These are phyloP conservation scores for Colletotrichum ledebouriae DNA, from an alignment of 2,329 filamentous ascomycete species.

Conservation along the genomic window DNA sequence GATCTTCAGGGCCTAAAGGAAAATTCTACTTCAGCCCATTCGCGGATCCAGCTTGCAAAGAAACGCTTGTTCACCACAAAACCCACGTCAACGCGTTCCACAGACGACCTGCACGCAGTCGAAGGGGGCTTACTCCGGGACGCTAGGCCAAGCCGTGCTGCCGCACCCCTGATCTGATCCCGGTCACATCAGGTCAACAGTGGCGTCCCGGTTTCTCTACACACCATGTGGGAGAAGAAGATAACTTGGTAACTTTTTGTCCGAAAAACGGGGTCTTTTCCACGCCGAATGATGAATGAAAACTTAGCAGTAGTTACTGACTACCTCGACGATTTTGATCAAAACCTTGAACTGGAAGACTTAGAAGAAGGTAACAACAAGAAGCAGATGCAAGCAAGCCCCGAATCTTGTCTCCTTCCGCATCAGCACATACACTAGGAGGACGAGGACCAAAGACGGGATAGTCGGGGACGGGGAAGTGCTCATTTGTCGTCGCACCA, in stretches of 20 bases:
- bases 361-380: neutral
- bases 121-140: neutral
- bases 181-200: slow-evolving; percentile 20
- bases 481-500: slow-evolving; percentile 31
- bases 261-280: no score
- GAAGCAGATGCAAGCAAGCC: neutral
- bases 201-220: slow-evolving; percentile 13
- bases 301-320: no score
- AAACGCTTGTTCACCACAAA: no score
- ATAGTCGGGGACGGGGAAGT: slow-evolving; percentile 15
- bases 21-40: no score
- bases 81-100: slow-evolving; percentile 4
- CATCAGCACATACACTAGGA: neutral
- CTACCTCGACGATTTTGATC: no score
- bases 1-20: no score
- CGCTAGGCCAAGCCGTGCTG: neutral
- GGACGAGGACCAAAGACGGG: slow-evolving; percentile 6
- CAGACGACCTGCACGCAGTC: neutral
- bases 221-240: slow-evolving; percentile 20
- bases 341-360: no score
- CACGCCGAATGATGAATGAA: no score
- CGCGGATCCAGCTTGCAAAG: no score
- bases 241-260: no score
- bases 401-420: neutral
- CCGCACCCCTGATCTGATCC: slow-evolving; percentile 15